phyloP scores from a whole-genome alignment of 805 yeast genomes.

The Metschnikowia corniflorae region DNA sequence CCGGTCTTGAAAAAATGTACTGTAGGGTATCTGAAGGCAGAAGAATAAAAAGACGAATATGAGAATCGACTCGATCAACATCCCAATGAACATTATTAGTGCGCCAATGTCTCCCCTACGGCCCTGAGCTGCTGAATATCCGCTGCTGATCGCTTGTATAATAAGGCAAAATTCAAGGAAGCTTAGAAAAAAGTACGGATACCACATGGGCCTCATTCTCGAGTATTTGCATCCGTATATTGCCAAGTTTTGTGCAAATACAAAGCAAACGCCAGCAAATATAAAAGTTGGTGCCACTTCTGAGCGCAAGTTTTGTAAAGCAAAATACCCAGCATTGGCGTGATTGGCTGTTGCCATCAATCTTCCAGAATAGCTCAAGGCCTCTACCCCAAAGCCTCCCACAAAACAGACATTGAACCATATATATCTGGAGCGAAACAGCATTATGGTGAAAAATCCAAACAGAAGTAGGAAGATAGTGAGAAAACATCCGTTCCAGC shows the following conservation, averaged over 20 bases:
- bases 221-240: conserved; percentile 37
- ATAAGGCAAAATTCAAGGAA: conserved; percentile 33
- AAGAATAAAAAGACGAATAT: conserved; percentile 30
- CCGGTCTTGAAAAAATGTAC: conserved; percentile 29
- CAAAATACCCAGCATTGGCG: conserved; percentile 20
- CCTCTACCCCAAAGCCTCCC: conserved; percentile 35
- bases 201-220: conserved; percentile 40
- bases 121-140: conserved; percentile 29
- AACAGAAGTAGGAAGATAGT: conserved; percentile 25
- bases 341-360: conserved; percentile 27
- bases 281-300: conserved; percentile 41
- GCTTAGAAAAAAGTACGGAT: conserved; percentile 38
- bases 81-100: conserved; percentile 36
- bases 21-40: conserved; percentile 33
- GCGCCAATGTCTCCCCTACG: conserved; percentile 26
- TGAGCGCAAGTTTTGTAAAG: conserved; percentile 33
- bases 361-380: conserved; percentile 38
- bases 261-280: conserved; percentile 40
- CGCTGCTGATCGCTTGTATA: conserved; percentile 40
- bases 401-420: conserved; percentile 40
- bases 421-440: conserved; percentile 31
- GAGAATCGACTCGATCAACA: conserved; percentile 33
- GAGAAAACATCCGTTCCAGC: conserved; percentile 33
- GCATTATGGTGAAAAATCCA: conserved; percentile 26
- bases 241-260: conserved; percentile 39